phyloP scores from a whole-genome alignment of 2,329 filamentous ascomycete species.

The Cordyceps cicadae region DNA sequence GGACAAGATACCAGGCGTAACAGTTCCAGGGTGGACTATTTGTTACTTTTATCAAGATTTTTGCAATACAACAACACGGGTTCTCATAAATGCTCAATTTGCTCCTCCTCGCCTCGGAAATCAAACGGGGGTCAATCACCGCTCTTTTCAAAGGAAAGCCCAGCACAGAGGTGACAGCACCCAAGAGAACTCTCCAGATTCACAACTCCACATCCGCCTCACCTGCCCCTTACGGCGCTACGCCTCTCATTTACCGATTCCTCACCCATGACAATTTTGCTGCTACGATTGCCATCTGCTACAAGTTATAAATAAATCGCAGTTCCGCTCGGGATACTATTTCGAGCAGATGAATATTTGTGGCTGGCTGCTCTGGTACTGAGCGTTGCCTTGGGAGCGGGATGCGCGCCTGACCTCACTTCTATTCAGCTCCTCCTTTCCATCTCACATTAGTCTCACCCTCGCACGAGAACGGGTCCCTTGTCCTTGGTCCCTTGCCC shows the following conservation, averaged over 20 bases:
- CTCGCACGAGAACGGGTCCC: background rate
- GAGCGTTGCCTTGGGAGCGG: background rate
- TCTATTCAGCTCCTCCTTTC: background rate
- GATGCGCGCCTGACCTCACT: background rate
- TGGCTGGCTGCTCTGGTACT: background rate
- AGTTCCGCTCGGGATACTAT: background rate
- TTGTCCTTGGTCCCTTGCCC: background rate
- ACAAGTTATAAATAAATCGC: background rate
- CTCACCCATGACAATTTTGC: background rate
- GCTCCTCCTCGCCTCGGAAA: background rate
- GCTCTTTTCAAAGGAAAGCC: background rate
- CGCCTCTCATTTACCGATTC: background rate
- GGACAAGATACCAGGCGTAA: background rate
- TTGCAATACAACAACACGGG: background rate
- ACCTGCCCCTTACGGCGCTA: background rate
- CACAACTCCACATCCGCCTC: background rate
- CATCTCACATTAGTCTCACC: constrained; percentile 1
- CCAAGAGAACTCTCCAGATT: background rate
- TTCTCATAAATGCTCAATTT: background rate
- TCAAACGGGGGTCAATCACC: background rate
- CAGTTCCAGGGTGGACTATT: background rate
- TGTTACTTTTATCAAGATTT: background rate
- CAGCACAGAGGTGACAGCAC: background rate
- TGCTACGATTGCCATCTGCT: background rate
- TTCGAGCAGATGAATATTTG: background rate